A percentile compares a stretch with the other conserved stretches of the same genome.
Conservation (phyloP, 768 basidiomycete species). For the Serendipita sp. region DNA sequence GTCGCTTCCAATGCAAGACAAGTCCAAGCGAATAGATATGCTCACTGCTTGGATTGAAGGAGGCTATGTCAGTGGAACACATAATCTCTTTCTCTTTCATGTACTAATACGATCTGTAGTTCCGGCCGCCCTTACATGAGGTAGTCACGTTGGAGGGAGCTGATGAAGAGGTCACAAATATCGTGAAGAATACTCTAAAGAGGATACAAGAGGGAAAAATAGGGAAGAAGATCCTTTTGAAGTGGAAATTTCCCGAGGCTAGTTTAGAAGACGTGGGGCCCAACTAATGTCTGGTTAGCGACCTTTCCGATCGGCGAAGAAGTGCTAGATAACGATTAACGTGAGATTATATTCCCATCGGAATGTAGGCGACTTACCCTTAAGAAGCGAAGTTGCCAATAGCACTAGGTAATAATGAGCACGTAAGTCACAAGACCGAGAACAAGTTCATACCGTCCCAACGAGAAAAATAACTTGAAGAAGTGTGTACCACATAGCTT, state of each 20-base stretch:
- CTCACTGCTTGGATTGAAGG: constrained; percentile 37
- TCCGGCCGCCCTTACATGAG: constrained; percentile 53
- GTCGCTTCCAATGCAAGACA: constrained; percentile 30
- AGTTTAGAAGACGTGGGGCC: constrained; percentile 7
- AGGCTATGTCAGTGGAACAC: too few relatives aligned
- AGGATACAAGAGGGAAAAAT: constrained; percentile 22
- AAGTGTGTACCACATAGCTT: constrained; percentile 89
- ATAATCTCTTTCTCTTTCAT: neutral
- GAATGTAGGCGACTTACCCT: neutral
- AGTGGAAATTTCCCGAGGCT: constrained; percentile 19
- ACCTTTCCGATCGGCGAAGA: constrained; percentile 78
- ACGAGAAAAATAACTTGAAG: constrained; percentile 74
- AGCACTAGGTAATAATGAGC: neutral
- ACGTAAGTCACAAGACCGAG: neutral
- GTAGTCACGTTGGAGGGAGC: constrained; percentile 37
- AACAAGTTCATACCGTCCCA: constrained; percentile 27
- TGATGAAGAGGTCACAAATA: constrained; percentile 23
- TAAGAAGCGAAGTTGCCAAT: neutral
- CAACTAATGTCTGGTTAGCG: constrained; percentile 25
- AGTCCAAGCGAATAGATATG: constrained; percentile 32
- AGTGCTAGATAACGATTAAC: constrained; percentile 32
- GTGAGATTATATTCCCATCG: neutral
- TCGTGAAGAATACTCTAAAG: constrained; percentile 21
- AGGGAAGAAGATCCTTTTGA: constrained; percentile 36
- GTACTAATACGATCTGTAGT: constrained; percentile 24